A percentile compares a stretch with the other conserved stretches of the same genome.
phyloP scores from a whole-genome alignment of 345 rosid species.

The Syzygium aromaticum region DNA sequence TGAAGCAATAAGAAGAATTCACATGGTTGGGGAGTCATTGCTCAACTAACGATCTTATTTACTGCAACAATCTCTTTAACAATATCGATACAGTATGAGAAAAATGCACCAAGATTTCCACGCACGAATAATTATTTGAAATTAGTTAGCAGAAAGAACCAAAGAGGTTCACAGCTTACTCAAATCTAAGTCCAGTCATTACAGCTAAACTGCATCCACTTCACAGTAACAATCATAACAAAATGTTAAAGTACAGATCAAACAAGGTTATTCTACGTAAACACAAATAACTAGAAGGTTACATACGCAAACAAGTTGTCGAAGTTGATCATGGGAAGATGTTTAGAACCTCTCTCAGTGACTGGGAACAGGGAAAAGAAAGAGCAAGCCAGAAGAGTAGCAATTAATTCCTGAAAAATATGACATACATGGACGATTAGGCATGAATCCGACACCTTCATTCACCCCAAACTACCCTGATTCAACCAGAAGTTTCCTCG shows the following conservation, averaged over 20 bases:
- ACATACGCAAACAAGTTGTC: slow-evolving; percentile 82
- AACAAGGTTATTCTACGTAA: background rate
- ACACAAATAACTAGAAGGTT: slow-evolving; percentile 9
- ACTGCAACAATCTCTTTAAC: background rate
- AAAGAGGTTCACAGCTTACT: background rate
- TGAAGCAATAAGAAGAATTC: background rate
- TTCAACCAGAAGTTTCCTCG: background rate
- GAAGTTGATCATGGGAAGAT: slow-evolving; percentile 77
- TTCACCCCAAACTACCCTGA: background rate
- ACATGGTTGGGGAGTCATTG: background rate
- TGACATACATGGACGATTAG: background rate
- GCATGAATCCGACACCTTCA: background rate
- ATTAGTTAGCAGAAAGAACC: background rate
- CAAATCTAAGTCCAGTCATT: background rate
- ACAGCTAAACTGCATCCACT: background rate
- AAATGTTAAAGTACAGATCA: background rate
- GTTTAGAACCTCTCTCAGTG: slow-evolving; percentile 39
- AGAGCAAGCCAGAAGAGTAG: slow-evolving; percentile 74
- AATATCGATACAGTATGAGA: background rate
- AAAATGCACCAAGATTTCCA: background rate
- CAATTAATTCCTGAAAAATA: slow-evolving; percentile 68
- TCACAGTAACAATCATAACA: background rate
- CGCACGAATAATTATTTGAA: background rate
- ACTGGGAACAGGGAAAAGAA: slow-evolving; percentile 83
- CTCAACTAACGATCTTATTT: background rate